These are phyloP conservation scores for Blechomonas ayalai DNA, from an alignment of 208 protist species.

Conservation along the genomic window DNA sequence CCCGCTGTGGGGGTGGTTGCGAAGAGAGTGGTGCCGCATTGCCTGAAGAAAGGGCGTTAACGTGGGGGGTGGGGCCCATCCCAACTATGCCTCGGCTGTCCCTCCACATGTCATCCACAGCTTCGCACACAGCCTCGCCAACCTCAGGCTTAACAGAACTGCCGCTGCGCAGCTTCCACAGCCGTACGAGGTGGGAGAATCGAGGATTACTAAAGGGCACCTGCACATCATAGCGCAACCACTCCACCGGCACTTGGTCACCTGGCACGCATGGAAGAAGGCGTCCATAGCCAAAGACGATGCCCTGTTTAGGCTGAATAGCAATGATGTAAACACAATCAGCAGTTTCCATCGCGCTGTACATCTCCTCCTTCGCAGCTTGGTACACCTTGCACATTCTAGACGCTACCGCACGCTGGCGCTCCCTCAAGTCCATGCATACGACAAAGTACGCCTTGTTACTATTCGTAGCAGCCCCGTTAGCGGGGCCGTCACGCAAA, in stretches of 20 bases:
- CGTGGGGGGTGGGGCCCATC: no score
- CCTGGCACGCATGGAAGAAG: slow-evolving; percentile 42
- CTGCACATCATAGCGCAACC: slow-evolving; percentile 51
- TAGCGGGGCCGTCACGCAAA: no score
- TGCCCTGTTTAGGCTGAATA: slow-evolving; percentile 22
- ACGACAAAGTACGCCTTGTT: slow-evolving; percentile 25
- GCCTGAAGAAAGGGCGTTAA: no score
- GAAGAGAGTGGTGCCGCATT: no score
- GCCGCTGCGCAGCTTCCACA: slow-evolving; percentile 50
- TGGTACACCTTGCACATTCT: slow-evolving; percentile 34
- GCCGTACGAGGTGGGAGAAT: slow-evolving; percentile 13
- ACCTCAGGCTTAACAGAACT: slow-evolving; percentile 46
- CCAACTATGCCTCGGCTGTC: no score
- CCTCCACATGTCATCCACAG: slow-evolving; percentile 28
- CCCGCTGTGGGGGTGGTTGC: no score
- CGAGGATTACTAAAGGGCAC: slow-evolving; percentile 24
- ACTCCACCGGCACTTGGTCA: slow-evolving; percentile 51
- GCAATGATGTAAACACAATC: slow-evolving; percentile 35
- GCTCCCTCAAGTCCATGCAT: slow-evolving; percentile 32
- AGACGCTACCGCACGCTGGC: slow-evolving; percentile 33
- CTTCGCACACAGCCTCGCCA: slow-evolving; percentile 37
- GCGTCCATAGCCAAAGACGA: slow-evolving; percentile 52
- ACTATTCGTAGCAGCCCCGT: slow-evolving; percentile 5
- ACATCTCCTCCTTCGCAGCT: slow-evolving; percentile 27
- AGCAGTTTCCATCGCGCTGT: slow-evolving; percentile 23